These are phyloP conservation scores for Calonectria leucothoes DNA, from an alignment of 2,329 filamentous ascomycete genomes.

Conservation along the genomic window DNA sequence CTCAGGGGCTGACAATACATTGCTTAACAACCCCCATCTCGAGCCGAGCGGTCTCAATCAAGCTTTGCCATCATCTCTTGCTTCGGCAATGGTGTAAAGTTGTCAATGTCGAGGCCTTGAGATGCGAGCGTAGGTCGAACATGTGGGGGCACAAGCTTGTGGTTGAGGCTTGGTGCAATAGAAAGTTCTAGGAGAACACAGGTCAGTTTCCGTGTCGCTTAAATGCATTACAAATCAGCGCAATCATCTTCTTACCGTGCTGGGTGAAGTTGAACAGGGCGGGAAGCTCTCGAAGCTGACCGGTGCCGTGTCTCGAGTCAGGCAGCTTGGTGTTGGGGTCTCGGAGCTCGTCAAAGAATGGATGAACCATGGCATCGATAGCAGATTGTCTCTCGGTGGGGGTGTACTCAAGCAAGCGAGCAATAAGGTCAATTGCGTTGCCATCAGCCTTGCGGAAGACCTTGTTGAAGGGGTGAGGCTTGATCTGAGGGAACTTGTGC, in stretches of 20 bases:
- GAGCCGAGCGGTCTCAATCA: slow-evolving; percentile 73
- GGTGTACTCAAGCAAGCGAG: slow-evolving; percentile 93
- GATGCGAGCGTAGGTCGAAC: slow-evolving; percentile 79
- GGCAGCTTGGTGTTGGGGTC: slow-evolving; percentile 92
- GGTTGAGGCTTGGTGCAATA: slow-evolving; percentile 90
- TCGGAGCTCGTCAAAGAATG: slow-evolving; percentile 97
- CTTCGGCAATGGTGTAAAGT: slow-evolving; percentile 90
- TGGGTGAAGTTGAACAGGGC: slow-evolving; percentile 92
- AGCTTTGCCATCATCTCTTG: slow-evolving; percentile 98
- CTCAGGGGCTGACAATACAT: slow-evolving; percentile 45
- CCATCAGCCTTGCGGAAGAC: slow-evolving; percentile 97
- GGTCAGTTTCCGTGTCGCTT: slow-evolving; percentile 26
- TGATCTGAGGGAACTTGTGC: slow-evolving; percentile 99
- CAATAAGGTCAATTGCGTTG: slow-evolving; percentile 95
- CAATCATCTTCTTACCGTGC: slow-evolving; percentile 75
- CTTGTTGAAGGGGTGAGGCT: slow-evolving; percentile 99
- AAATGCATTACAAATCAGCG: neutral
- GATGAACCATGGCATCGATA: slow-evolving; percentile 96
- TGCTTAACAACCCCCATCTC: slow-evolving; percentile 46
- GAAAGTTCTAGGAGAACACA: slow-evolving; percentile 78
- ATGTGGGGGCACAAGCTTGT: slow-evolving; percentile 87
- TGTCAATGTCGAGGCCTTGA: slow-evolving; percentile 90
- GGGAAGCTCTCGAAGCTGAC: slow-evolving; percentile 83
- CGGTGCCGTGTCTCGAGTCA: slow-evolving; percentile 91
- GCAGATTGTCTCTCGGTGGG: slow-evolving; percentile 94